Conservation (phyloP, 1,284 basidiomycete species). For the Cutaneotrichosporon sp. region DNA sequence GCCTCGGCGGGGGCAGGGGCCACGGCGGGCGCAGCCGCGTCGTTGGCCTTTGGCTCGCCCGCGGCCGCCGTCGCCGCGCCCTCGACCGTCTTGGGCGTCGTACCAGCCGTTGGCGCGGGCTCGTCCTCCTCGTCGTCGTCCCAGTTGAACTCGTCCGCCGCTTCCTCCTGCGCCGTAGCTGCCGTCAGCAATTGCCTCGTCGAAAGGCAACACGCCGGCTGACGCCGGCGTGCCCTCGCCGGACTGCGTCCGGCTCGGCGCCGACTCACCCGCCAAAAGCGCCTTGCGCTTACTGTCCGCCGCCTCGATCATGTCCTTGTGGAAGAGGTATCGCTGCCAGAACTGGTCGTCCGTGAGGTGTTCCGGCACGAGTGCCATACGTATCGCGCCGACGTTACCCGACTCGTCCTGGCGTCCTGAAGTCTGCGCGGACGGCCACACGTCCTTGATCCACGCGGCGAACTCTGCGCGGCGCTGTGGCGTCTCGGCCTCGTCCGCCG, state of each 20-base stretch:
- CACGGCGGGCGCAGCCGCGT: constrained; percentile 16
- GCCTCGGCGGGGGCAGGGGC: constrained; percentile 3
- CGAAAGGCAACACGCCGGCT: too few relatives aligned
- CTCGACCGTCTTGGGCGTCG: background rate
- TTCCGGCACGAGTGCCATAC: constrained; percentile 63
- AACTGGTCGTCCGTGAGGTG: constrained; percentile 65
- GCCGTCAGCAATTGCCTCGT: background rate
- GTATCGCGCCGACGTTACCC: constrained; percentile 57
- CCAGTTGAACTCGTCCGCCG: constrained; percentile 47
- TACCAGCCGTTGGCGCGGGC: background rate
- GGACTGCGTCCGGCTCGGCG: too few relatives aligned
- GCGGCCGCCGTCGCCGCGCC: too few relatives aligned
- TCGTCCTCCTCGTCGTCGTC: constrained; percentile 39
- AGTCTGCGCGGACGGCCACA: constrained; percentile 45
- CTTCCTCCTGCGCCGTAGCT: constrained; percentile 13
- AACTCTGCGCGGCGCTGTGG: constrained; percentile 56
- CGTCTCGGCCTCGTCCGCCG: constrained; percentile 56
- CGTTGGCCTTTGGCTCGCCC: background rate
- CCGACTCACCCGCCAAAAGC: constrained; percentile 63
- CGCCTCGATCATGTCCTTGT: constrained; percentile 72
- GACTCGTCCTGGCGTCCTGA: constrained; percentile 47
- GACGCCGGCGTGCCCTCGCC: too few relatives aligned
- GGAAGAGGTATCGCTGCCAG: constrained; percentile 90
- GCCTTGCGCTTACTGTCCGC: constrained; percentile 78
- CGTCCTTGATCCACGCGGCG: constrained; percentile 57